Conservation (phyloP, 768 basidiomycete genomes). For the Lactarius sp. region DNA sequence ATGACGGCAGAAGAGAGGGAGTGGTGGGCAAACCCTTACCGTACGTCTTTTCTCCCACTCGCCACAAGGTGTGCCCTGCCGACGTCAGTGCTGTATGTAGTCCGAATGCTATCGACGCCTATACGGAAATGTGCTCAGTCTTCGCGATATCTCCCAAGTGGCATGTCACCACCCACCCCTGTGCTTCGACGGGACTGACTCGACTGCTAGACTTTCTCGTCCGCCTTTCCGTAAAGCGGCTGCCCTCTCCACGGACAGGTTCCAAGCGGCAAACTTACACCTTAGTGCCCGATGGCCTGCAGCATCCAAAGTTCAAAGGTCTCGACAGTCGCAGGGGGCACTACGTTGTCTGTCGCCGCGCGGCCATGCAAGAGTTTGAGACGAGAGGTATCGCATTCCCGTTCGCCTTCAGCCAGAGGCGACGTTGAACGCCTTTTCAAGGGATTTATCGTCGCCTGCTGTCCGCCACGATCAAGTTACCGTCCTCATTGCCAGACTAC, state of each 20-base stretch:
- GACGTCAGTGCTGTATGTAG: constrained; percentile 32
- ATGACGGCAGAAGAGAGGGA: constrained; percentile 60
- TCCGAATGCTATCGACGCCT: constrained; percentile 68
- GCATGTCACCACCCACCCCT: constrained; percentile 32
- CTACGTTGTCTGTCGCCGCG: constrained; percentile 61
- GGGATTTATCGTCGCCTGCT: constrained; percentile 23
- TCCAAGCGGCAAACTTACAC: constrained; percentile 29
- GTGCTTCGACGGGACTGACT: neutral
- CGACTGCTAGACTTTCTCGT: constrained; percentile 54
- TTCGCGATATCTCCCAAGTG: constrained; percentile 49
- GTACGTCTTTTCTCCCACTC: constrained; percentile 37
- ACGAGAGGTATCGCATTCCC: constrained; percentile 33
- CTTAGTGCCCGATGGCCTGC: constrained; percentile 56
- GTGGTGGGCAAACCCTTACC: constrained; percentile 75
- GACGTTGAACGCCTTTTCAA: neutral
- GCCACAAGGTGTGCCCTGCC: neutral
- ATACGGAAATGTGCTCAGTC: constrained; percentile 53
- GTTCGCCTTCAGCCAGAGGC: neutral
- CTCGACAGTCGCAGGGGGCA: constrained; percentile 42
- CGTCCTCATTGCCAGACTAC: constrained; percentile 48
- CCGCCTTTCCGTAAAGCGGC: constrained; percentile 48
- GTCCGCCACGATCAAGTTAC: constrained; percentile 32
- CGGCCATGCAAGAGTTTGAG: constrained; percentile 39
- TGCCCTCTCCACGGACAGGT: constrained; percentile 31
- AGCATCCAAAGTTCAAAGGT: constrained; percentile 56